A percentile compares a stretch with the other conserved stretches of the same genome.
phyloP scores from a whole-genome alignment of 2,329 filamentous ascomycete species.

The Aspergillus arachidicola region DNA sequence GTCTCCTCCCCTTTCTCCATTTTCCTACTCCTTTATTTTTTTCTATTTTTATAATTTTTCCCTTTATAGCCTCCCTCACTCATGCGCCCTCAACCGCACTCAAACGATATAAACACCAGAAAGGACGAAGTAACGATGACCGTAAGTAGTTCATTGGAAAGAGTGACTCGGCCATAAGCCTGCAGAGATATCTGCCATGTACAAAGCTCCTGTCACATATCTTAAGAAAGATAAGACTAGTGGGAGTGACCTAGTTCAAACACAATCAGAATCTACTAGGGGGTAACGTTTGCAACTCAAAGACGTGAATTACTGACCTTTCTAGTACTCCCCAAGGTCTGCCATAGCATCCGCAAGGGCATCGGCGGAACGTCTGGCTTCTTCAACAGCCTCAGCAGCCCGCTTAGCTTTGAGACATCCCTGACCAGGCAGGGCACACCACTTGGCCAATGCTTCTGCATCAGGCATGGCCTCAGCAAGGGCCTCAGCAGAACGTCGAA shows the following conservation, averaged over 20 bases:
- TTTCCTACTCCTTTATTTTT: background rate
- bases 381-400: constrained; percentile 66
- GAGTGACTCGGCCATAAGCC: constrained; percentile 4
- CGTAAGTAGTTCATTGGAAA: background rate
- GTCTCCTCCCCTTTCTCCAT: background rate
- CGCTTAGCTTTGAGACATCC: constrained; percentile 63
- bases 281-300: background rate
- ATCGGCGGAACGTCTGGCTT: constrained; percentile 40
- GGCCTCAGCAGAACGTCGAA: constrained; percentile 37
- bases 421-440: constrained; percentile 38
- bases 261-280: background rate
- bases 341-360: constrained; percentile 37
- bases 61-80: background rate
- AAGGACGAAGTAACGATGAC: background rate
- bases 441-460: constrained; percentile 29
- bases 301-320: constrained; percentile 16
- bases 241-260: background rate
- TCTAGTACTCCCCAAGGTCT: constrained; percentile 31
- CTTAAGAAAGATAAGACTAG: background rate
- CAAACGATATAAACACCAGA: background rate
- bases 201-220: background rate
- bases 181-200: background rate
- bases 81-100: no score
- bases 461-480: constrained; percentile 34
- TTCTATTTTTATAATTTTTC: background rate